Base-by-base conservation (phyloP, 192 early-diverging fungal genomes). In the Glomus cerebriforme region DNA sequence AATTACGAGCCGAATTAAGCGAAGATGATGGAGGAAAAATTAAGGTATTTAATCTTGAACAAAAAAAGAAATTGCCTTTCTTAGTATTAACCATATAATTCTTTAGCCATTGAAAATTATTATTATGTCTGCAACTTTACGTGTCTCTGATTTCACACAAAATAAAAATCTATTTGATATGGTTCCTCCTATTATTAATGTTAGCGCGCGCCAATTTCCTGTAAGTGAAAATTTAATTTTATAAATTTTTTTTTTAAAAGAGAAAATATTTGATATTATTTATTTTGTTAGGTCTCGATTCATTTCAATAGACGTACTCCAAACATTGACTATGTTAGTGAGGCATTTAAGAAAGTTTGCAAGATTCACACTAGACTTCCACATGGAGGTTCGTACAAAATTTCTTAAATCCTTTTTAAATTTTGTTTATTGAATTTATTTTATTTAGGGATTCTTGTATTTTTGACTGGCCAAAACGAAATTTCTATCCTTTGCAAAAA, bases 81-180 rank as follows among this genome's bases (percentile, higher is more conserved):
- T 74, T 74, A 13, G 24, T 32, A 32, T 73, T 32, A 43, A 63
- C 26, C 7, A 7, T 39, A 13, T 39, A 17, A 64, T 39, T 75
- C 3, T 47, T 58, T 22, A 90, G 75, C 96, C 97, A 22, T 86
- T 99, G 6, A 93, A 94, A 83, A 83, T 99, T 60, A 87, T 99
- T n/a, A 97, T 99, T 78, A 99, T 99, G 98, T 94, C 93, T 71
- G 98, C 98, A 59, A 99, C 98, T 0, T 85, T 99, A 75, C 90
- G 96, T n/a, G 96, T 99, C 0, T 93, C 96, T 78, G 98, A 99
- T 83, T 98, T 99, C 83, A 95, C 92, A 39, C 86, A 87, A 72
- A 99, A 98, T 85, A 82, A 83, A 34, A 84, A 88, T 3, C 86
- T 99, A 27, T 98, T 98, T 82, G 67, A 59, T 0, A 62, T 59